Evolutionary conservation across 2,329 filamentous ascomycete genomes (phyloP).

Genomic region (Coniella lustricola): DNA sequence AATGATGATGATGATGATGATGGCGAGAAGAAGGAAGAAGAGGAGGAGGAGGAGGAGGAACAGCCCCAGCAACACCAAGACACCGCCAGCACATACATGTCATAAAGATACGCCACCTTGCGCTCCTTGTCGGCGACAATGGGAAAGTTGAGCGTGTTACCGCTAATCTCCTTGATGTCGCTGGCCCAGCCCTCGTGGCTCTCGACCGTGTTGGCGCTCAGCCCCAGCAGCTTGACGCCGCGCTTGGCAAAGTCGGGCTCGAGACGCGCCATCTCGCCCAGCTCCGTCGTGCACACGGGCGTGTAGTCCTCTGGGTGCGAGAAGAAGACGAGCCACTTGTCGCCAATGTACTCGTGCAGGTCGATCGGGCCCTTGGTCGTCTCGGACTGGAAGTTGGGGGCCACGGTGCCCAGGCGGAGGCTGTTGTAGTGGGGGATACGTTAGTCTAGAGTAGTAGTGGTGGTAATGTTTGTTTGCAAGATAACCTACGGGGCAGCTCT

Average conservation of each 20-base stretch:
- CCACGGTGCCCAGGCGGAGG: conserved; percentile 58
- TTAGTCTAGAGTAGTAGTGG: neutral
- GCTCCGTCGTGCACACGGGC: conserved; percentile 91
- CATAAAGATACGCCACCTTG: conserved; percentile 68
- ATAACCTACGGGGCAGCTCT: conserved; percentile 28
- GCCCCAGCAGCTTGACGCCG: conserved; percentile 83
- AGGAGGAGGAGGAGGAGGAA: neutral
- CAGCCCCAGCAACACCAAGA: no score
- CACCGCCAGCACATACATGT: conserved; percentile 73
- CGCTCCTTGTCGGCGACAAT: conserved; percentile 76
- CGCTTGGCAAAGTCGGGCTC: conserved; percentile 82
- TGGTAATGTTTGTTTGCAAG: neutral
- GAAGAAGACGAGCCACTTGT: conserved; percentile 77
- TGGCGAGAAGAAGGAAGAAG: neutral
- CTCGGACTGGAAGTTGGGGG: conserved; percentile 78
- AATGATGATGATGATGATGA: neutral
- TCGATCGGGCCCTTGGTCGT: conserved; percentile 72
- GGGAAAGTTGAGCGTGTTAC: conserved; percentile 64
- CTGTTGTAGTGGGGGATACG: conserved; percentile 25
- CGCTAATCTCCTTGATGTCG: conserved; percentile 75
- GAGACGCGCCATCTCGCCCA: conserved; percentile 86
- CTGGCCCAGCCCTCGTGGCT: conserved; percentile 86
- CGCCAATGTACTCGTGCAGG: conserved; percentile 75
- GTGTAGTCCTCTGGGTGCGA: conserved; percentile 88
- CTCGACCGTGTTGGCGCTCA: conserved; percentile 78